Evolutionary conservation across 2,329 filamentous ascomycete genomes (phyloP), one percentile per base, ranked within the genome.

Genomic region (Xylaria hypoxylon): DNA sequence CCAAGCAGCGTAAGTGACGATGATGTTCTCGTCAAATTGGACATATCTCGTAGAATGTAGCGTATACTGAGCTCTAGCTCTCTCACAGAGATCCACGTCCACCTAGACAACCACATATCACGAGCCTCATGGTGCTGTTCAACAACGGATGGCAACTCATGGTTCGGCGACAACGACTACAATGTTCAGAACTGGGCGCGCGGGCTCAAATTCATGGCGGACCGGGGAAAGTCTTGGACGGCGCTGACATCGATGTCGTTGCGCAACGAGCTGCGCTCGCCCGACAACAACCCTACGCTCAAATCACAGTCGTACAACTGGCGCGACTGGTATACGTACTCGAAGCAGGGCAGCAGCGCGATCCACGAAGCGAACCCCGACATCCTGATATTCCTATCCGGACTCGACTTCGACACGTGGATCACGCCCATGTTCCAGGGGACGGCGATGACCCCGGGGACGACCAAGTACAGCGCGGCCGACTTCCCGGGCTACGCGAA

Each of bases 81-180:
- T 26, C 3, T 42, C 11, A 3, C 40, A 69, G 68, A 86, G 17
- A 83, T 89, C 59, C 86, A 87, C 68, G 79, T 89, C 5, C 85
- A 88, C 68, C 79, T 89, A 0, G 87, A 89, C 75, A 89, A 89
- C 72, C 87, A 89, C 74, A 84, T 89, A 68, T 88, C 85, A 10
- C 82, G 80, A 52, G 87, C 81, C 2, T 79, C 80, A 61, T 90
- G 87, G 87, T 89, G 87, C 73, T 89, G 87, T 70, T 80, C 79
- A 8, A 79, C 76, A 0, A 78, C 73, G 0, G 87, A 89, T 58
- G 86, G 85, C 2, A 89, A 89, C 73, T 77, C 81, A 26, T 89
- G 86, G 86, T 89, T 87, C 77, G 86, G 87, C 11, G 88, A 91
- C 72, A 82, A 77, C 0, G 82, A 88, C 71, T 91, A 89, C 69